Percentiles rank a stretch among this genome's conserved stretches.
Conservation (phyloP, 352 stramenopile genomes). For the Phytopythium ostracodes region DNA sequence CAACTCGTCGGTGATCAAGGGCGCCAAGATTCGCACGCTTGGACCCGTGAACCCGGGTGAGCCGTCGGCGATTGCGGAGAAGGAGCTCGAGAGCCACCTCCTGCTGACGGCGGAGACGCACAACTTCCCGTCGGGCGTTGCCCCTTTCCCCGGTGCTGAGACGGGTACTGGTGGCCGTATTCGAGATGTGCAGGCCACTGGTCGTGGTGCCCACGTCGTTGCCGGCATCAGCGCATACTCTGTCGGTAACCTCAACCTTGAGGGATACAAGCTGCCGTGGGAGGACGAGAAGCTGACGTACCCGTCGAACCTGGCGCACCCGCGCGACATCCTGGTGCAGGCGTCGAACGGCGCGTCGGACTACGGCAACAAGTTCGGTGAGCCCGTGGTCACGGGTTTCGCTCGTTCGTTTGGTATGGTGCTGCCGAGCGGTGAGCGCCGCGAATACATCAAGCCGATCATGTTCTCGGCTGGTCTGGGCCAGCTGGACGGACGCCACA, state of each 20-base stretch:
- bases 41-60: conserved; percentile 54
- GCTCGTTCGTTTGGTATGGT: conserved; percentile 97
- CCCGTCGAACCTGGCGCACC: conserved; percentile 85
- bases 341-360: conserved; percentile 98
- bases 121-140: conserved; percentile 98
- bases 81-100: conserved; percentile 89
- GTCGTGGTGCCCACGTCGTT: conserved; percentile 93
- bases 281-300: conserved; percentile 93
- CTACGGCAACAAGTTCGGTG: conserved; percentile 99
- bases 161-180: conserved; percentile 98
- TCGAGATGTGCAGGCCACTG: conserved; percentile 98
- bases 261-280: conserved; percentile 96
- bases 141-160: conserved; percentile 94
- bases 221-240: conserved; percentile 89
- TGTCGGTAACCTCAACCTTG: conserved; percentile 95
- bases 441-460: conserved; percentile 99
- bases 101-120: conserved; percentile 99
- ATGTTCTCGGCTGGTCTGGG: conserved; percentile 99
- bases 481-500: conserved; percentile 93
- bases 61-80: conserved; percentile 63
- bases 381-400: conserved; percentile 98
- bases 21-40: conserved; percentile 89
- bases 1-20: conserved; percentile 97
- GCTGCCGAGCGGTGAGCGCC: conserved; percentile 92
- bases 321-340: conserved; percentile 95